phyloP scores from a whole-genome alignment of 2,329 filamentous ascomycete species.

The Phaeosphaeria sp. region DNA sequence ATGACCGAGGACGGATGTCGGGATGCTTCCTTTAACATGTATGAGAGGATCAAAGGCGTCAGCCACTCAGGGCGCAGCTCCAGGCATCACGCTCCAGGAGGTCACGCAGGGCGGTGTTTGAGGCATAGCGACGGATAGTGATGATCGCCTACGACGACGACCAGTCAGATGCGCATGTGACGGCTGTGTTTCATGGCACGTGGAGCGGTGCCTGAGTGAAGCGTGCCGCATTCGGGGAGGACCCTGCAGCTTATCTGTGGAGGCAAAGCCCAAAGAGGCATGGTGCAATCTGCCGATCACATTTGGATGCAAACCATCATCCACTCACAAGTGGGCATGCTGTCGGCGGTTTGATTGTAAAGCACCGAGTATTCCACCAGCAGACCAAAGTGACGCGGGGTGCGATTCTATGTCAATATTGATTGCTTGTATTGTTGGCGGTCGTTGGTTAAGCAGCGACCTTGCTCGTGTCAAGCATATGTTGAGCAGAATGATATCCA shows the following conservation, averaged over 20 bases:
- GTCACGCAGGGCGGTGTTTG: slow-evolving; percentile 39
- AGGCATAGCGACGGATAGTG: slow-evolving; percentile 31
- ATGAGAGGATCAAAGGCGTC: slow-evolving; percentile 27
- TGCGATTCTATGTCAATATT: neutral
- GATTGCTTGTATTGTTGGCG: neutral
- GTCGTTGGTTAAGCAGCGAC: slow-evolving; percentile 4
- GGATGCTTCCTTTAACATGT: slow-evolving; percentile 8
- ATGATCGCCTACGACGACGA: slow-evolving; percentile 28
- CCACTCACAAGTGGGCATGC: neutral
- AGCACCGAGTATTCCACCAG: neutral
- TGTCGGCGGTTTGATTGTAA: neutral
- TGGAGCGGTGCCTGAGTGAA: slow-evolving; percentile 13
- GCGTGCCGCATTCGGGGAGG: neutral
- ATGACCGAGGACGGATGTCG: slow-evolving; percentile 5
- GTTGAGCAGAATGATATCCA: slow-evolving; percentile 1
- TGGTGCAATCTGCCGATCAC: neutral
- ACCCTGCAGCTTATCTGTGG: slow-evolving; percentile 15
- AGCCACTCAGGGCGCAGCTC: slow-evolving; percentile 44
- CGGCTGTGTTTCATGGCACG: slow-evolving; percentile 10
- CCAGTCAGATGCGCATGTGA: slow-evolving; percentile 33
- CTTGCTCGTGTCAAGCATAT: neutral
- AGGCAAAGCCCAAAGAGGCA: neutral
- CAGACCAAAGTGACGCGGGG: neutral
- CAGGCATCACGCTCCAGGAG: slow-evolving; percentile 25
- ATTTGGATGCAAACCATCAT: neutral